These are phyloP conservation scores for Globisporangium mamillatum DNA, from an alignment of 352 stramenopile species.

Conservation along the genomic window DNA sequence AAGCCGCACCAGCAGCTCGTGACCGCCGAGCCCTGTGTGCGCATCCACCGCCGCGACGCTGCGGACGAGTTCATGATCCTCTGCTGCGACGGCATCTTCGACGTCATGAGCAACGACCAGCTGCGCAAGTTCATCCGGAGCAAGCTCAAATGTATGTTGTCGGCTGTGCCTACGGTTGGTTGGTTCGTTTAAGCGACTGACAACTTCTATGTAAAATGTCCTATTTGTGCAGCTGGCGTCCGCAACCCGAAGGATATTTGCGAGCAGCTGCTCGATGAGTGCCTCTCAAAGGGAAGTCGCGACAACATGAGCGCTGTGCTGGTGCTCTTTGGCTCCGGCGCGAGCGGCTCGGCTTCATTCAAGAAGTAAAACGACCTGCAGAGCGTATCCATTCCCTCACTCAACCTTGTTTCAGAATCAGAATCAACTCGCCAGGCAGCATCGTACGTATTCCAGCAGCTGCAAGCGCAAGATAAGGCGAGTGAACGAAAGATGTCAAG, in stretches of 20 bases:
- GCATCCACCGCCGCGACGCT: conserved; percentile 60
- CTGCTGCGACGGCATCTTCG: conserved; percentile 93
- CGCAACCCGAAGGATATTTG: conserved; percentile 65
- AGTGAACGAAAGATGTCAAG: background rate
- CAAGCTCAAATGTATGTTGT: conserved; percentile 54
- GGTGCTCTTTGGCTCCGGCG: conserved; percentile 61
- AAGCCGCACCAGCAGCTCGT: conserved; percentile 85
- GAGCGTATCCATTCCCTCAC: background rate
- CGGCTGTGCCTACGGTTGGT: background rate
- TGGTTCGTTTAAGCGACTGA: background rate
- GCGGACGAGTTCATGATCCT: conserved; percentile 92
- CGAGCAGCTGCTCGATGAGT: conserved; percentile 80
- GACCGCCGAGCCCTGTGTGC: conserved; percentile 80
- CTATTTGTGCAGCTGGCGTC: conserved; percentile 14
- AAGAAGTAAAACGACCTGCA: conserved; percentile 11
- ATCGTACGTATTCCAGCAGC: background rate
- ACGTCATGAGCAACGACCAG: conserved; percentile 95
- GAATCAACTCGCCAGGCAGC: background rate
- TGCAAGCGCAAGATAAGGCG: background rate
- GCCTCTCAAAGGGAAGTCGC: conserved; percentile 72
- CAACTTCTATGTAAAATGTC: background rate
- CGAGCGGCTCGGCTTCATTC: conserved; percentile 21
- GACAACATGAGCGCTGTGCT: conserved; percentile 89
- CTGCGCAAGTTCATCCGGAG: conserved; percentile 86
- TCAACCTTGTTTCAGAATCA: background rate